Base-by-base conservation (phyloP, 768 basidiomycete species). In the Pisolithus marmoratus region DNA sequence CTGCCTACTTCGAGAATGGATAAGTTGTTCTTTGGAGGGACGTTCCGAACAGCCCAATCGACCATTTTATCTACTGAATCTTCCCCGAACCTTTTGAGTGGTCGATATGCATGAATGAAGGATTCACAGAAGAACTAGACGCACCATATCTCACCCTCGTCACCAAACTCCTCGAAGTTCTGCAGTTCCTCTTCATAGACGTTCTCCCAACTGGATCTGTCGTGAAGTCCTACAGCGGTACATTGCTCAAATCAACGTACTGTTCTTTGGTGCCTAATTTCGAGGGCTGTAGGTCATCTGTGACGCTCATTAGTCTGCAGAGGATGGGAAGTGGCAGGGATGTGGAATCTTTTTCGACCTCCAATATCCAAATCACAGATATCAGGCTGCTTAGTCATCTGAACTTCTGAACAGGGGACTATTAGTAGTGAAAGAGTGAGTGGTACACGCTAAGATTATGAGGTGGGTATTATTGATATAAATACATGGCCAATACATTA, bases 71-170 rank as follows among this genome's bases (percentile, higher is more conserved):
- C 78, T 4, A 87, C 76, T 34, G 78, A 81, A 54, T 89, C 87
- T 47, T 77, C 72, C 8, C 90, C 90, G 61, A 93, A 93, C 90
- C 90, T 91, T 55, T 38, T 46, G 7, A 5, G 36, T 34, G 22
- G 23, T 27, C 46, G 38, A 24, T 38, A 27, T 19, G 6, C n/a
- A 20, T 11, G 4, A 44, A 20, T 42, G 31, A 9, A 9, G 6
- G 37, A 36, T 34, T 8, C 5, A 46, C 44, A 27, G 31, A 15
- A 24, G 15, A 4, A 22, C 2, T 23, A 23, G 14, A 64, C 78
- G 50, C 55, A 89, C 90, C 90, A 93, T 23, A 90, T 74, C 67
- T 93, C 90, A 34, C 90, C 90, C 65, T 90, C 88, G 61, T 92
- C 88, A 19, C 86, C 84, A 27, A 82, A 80, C 46, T 90, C 90